Evolutionary conservation across 2,329 filamentous ascomycete genomes (phyloP), one percentile per base, ranked within the genome.

Genomic region (Ilyonectria robusta): DNA sequence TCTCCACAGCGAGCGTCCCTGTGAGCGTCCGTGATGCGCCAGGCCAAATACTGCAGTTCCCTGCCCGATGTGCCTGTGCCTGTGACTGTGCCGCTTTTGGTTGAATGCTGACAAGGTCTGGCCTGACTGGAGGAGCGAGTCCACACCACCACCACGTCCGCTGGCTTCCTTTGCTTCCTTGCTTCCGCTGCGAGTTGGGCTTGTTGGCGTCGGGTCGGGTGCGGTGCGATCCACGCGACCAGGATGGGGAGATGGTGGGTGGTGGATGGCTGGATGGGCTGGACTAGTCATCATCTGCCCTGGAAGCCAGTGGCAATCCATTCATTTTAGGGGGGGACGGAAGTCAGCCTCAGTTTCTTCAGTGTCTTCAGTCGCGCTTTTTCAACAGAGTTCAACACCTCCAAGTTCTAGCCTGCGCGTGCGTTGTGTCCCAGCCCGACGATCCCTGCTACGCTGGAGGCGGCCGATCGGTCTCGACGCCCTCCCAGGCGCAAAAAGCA

Each of bases 401-500:
- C 23, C 23, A 26, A 26, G 23, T 26, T 4, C 23, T 5, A 5
- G 23, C 23, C 23, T 2, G 21, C 21, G 21, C 21, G 21, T 26
- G 23, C 23, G 23, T 26, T 26, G 23, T 26, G 26, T 26, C 6
- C 26, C 26, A 50, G 26, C 21, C 26, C 17, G 47, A 29, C 13
- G 21, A 23, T 50, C 47, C 29, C 15, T 33, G 31, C 31, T 11
- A 6, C 31, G n/a, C 11, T 13, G 21, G 21, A 26, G 26, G 4
- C 26, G 6, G 47, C 29, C 23, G 23, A 21, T 33, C 31, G 31
- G 31, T 33, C 31, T 33, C 31, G 31, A 33, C 31, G 31, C 26
- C 23, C 17, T 21, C 21, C 21, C 50, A 56, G 59, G 46, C 6
- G 59, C 19, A 62, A 60, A 53, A 61, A 59, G 68, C 47, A 65